These are phyloP conservation scores for Bryopsis sp. DNA, from an alignment of 139 green algal genomes.

Conservation along the genomic window DNA sequence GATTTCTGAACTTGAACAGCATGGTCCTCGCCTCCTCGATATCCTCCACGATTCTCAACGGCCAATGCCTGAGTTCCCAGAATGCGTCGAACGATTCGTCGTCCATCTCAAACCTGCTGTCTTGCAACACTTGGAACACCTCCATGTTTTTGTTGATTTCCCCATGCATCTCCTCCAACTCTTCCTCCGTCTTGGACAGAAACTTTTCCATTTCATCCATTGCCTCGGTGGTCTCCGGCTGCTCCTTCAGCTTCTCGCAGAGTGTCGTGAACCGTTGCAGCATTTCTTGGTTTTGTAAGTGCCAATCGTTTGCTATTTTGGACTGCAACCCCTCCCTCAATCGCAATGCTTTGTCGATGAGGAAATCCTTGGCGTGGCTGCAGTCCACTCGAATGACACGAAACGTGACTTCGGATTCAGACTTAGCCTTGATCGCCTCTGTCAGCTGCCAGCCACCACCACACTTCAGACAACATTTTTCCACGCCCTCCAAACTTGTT, in stretches of 20 bases:
- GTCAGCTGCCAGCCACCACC: constrained; percentile 33
- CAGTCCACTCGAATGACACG: constrained; percentile 33
- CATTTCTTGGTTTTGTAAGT: background rate
- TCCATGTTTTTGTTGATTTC: constrained; percentile 27
- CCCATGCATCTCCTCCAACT: constrained; percentile 37
- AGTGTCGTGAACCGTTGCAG: constrained; percentile 34
- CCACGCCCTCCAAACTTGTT: too few species aligned
- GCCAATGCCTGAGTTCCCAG: too few species aligned
- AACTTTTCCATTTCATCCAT: constrained; percentile 57
- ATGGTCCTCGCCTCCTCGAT: too few species aligned
- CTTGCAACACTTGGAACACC: too few species aligned
- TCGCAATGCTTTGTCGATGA: constrained; percentile 22
- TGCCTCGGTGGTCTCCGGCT: constrained; percentile 33
- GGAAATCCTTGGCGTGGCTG: constrained; percentile 19
- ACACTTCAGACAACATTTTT: too few species aligned
- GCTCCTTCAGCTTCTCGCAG: constrained; percentile 31
- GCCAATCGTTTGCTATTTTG: background rate
- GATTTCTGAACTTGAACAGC: constrained; percentile 12
- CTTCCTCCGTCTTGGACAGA: constrained; percentile 19
- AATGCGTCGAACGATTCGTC: too few species aligned
- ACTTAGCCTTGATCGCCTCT: constrained; percentile 25
- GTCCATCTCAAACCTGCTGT: too few species aligned
- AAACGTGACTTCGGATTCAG: constrained; percentile 39
- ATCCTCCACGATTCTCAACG: constrained; percentile 31
- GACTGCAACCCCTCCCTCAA: background rate